Base-by-base conservation (phyloP, 177 flowering plant species). In the Vitis hybrid region DNA sequence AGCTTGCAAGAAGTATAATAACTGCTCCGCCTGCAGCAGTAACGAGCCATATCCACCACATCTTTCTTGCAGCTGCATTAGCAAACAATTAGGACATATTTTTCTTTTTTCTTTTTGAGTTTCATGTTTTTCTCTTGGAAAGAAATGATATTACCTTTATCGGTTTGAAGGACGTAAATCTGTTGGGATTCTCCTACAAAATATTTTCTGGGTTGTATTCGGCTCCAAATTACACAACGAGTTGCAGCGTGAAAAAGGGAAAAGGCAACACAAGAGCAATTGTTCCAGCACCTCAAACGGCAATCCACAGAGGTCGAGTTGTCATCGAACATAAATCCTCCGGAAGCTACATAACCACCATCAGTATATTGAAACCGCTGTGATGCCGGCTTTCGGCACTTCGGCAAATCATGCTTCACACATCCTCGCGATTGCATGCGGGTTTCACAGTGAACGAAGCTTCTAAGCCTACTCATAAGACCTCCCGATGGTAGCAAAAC, bases 211-310 rank as follows among this genome's bases (percentile, higher is more conserved):
- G 40, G 19, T 12, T 32, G 13, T 60, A 62, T 16, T 49, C 27
- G 11, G 27, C 52, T 49, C 71, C 72, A 75, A 14, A 75, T 35
- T 30, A 62, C 60, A 63, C 78, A 75, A 2, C 78, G 71, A 14
- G 75, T 75, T 16, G 57, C 72, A 57, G 67, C 49, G 3, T 18
- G 35, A 40, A 11, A 27, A 1, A 24, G 6, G 14, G 74, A 62
- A 66, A 48, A 75, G 46, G 78, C 78, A 56, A 67, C 51, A 27
- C 78, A 75, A 11, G 74, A 71, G 60, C 78, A 75, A 14, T 50
- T 67, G 16, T 19, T 50, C 68, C 19, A 56, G 30, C 78, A 75
- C 61, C 57, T 62, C 11, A 2, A 32, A 55, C 60, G 16, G 54
- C 75, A 75, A 10, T 75, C 74, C 32, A 14, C 21, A 56, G 35